phyloP scores from a whole-genome alignment of 1,139 yeast genomes.

The Komagataea norvegica region DNA sequence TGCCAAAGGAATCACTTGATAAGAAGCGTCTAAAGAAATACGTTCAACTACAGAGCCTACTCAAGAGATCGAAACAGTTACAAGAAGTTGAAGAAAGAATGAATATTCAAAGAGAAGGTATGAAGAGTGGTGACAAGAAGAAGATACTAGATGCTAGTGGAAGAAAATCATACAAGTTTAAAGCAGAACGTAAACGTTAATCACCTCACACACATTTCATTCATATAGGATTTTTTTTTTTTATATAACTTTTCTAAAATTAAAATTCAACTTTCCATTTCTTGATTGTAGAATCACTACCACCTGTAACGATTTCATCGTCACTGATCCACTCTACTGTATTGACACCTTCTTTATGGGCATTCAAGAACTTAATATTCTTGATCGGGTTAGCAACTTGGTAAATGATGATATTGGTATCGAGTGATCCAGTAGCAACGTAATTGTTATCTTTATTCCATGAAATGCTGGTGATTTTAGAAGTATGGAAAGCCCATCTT shows the following conservation, averaged over 20 bases:
- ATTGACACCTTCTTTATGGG: slow-evolving; percentile 86
- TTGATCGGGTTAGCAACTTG: slow-evolving; percentile 75
- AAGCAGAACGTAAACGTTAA: slow-evolving; percentile 72
- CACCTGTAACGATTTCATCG: slow-evolving; percentile 56
- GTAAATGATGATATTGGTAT: slow-evolving; percentile 74
- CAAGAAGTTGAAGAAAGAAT: slow-evolving; percentile 64
- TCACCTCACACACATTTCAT: too few relatives aligned
- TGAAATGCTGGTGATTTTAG: slow-evolving; percentile 67
- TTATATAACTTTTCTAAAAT: background rate
- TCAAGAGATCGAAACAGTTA: slow-evolving; percentile 65
- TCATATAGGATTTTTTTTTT: too few relatives aligned
- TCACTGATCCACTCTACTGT: slow-evolving; percentile 63
- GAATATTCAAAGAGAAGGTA: slow-evolving; percentile 75
- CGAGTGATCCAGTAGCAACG: slow-evolving; percentile 77
- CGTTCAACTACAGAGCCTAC: slow-evolving; percentile 49
- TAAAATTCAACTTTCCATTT: slow-evolving; percentile 50
- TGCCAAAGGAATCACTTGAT: slow-evolving; percentile 41
- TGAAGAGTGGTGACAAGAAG: slow-evolving; percentile 87
- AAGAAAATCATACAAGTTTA: slow-evolving; percentile 75
- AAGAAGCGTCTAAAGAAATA: slow-evolving; percentile 56
- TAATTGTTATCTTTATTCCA: slow-evolving; percentile 75
- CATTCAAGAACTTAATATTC: slow-evolving; percentile 67
- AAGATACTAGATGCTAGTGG: slow-evolving; percentile 66
- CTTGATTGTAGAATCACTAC: slow-evolving; percentile 79
- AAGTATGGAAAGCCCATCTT: slow-evolving; percentile 94